Base-by-base conservation (phyloP, 2,329 filamentous ascomycete genomes). In the Colletotrichum sp. region DNA sequence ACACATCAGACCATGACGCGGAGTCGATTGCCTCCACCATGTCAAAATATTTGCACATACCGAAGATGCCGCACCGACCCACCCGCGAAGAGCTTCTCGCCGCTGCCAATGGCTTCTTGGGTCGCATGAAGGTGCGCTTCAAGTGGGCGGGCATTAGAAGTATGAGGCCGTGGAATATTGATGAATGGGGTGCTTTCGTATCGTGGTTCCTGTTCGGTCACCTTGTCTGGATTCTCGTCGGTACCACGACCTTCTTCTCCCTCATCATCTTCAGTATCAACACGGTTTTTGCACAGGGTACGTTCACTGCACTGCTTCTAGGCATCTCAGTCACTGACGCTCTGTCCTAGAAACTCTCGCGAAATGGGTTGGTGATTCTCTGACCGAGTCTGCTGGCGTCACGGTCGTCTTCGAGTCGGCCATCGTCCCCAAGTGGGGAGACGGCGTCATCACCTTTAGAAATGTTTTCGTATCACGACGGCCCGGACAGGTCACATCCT, bases 91-190 rank as follows among this genome's bases (percentile, higher is more conserved):
- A 99, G 84, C 90, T 99, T 32, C 88, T 99, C 44, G 94, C 95
- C 25, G 96, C 97, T 6, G 96, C 97, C 44, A 98, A 93, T 27
- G 96, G 96, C 2, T 98, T 98, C 83, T 97, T 95, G 93, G 94
- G 98, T 77, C 92, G 97, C 65, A 85, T 98, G 60, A 95, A 94
- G 82, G 94, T 98, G 28, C 94, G 96, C 55, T 98, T 98, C 87
- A 99, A 99, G 85, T 99, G 97, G 97, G 93, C 97, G 80, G 98
- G 97, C 4, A 99, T 99, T 80, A 90, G 96, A 82, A 98, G 96
- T 83, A 95, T 94, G 83, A 91, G 97, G 48, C 97, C 97, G 1
- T 99, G 97, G 91, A 99, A 98, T 84, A 91, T 94, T 27, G 97
- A 99, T 83, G 97, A 99, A 86, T 98, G 98, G 88, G 95, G 96